These are phyloP conservation scores for Galeopsis tetrahit DNA, from an alignment of 257 asterid species.

Conservation along the genomic window DNA sequence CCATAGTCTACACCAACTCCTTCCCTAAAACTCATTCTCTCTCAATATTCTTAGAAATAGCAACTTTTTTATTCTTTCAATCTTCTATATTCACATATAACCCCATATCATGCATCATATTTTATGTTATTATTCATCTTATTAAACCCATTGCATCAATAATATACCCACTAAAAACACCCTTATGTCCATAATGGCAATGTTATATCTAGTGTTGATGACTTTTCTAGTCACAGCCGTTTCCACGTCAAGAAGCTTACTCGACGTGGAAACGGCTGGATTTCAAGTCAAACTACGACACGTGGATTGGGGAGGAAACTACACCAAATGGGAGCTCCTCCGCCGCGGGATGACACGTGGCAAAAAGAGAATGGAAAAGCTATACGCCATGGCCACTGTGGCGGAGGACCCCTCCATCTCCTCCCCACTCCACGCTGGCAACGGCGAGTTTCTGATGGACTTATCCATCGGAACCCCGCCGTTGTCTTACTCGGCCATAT, in stretches of 20 bases:
- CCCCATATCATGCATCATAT: neutral
- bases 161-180: neutral
- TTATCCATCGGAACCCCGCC: slow-evolving; percentile 55
- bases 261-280: slow-evolving; percentile 41
- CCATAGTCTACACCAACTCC: neutral
- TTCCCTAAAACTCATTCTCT: slow-evolving; percentile 24
- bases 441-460: slow-evolving; percentile 72
- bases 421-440: slow-evolving; percentile 72
- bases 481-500: slow-evolving; percentile 48
- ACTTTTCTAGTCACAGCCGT: slow-evolving; percentile 25
- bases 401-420: slow-evolving; percentile 44
- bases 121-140: neutral
- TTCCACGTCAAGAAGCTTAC: slow-evolving; percentile 53
- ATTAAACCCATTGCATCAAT: neutral
- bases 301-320: slow-evolving; percentile 63
- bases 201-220: slow-evolving; percentile 22
- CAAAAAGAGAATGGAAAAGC: slow-evolving; percentile 49
- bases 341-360: slow-evolving; percentile 76
- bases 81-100: slow-evolving; percentile 1
- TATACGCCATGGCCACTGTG: slow-evolving; percentile 51
- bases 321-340: slow-evolving; percentile 62
- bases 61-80: slow-evolving; percentile 18
- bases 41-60: slow-evolving; percentile 20
- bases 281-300: slow-evolving; percentile 58
- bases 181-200: slow-evolving; percentile 13